phyloP scores from a whole-genome alignment of 106 monocot species.

The Allium sativum region DNA sequence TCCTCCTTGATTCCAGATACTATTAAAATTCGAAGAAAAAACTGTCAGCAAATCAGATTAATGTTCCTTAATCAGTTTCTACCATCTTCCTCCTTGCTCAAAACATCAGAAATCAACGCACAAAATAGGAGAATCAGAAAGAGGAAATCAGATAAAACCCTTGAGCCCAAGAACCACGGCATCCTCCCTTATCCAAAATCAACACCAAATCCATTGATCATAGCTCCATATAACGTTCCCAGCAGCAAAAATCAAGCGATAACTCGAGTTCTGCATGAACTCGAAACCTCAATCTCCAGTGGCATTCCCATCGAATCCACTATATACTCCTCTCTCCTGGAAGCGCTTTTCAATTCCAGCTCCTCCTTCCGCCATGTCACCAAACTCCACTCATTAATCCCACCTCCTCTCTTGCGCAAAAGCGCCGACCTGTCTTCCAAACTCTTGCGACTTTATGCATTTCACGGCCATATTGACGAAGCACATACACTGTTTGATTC shows the following conservation, averaged over 20 bases:
- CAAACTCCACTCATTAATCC: conserved; percentile 20
- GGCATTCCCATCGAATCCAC: conserved; percentile 20
- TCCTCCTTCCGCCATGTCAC: conserved; percentile 12
- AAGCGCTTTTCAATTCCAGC: conserved; percentile 10
- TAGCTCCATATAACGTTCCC: neutral
- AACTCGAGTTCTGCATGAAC: conserved; percentile 6
- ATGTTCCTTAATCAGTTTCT: too few species aligned
- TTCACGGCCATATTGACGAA: conserved; percentile 17
- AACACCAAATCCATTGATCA: conserved; percentile 3
- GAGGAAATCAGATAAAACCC: neutral
- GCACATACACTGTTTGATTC: conserved; percentile 76
- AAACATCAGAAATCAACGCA: too few species aligned
- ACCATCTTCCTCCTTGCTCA: too few species aligned
- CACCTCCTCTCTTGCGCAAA: conserved; percentile 21
- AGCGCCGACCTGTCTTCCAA: conserved; percentile 25
- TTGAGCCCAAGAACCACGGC: neutral
- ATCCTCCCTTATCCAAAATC: conserved; percentile 1
- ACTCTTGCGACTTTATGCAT: conserved; percentile 14
- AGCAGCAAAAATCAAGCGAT: conserved; percentile 12
- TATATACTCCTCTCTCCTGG: conserved; percentile 34
- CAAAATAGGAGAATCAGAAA: too few species aligned
- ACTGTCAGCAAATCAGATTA: too few species aligned
- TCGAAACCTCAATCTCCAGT: conserved; percentile 10
- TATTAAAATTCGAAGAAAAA: too few species aligned
- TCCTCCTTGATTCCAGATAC: too few species aligned